Conservation (phyloP, 169 alveolate genomes). For the Cryptosporidium parvum region DNA sequence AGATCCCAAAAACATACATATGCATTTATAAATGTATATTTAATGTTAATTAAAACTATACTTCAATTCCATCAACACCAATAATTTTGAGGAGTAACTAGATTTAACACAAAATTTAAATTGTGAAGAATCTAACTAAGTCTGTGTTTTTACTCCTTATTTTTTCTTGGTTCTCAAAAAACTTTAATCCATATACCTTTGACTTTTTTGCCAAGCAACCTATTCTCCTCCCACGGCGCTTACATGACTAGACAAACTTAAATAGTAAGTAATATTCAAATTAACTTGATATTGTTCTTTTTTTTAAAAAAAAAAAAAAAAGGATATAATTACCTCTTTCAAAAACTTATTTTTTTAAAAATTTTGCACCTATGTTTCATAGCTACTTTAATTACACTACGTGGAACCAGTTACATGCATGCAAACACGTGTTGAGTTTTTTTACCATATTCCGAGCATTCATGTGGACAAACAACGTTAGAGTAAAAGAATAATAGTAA, state of each 20-base stretch:
- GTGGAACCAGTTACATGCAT: not conserved
- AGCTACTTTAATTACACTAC: not conserved
- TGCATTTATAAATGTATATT: not conserved
- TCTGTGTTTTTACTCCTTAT: constrained; percentile 3
- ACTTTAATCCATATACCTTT: constrained; percentile 3
- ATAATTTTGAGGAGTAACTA: not conserved
- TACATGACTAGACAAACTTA: constrained; percentile 32
- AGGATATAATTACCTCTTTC: not conserved
- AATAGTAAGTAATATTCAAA: constrained; percentile 23
- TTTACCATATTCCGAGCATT: not conserved
- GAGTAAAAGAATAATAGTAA: not conserved
- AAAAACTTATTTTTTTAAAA: too few species aligned
- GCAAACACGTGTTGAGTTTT: constrained; percentile 10
- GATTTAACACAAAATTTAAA: not conserved
- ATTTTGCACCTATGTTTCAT: not conserved
- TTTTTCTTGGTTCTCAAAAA: not conserved
- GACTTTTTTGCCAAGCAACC: constrained; percentile 35
- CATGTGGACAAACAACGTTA: constrained; percentile 7
- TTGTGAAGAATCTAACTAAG: not conserved
- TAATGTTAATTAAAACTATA: not conserved
- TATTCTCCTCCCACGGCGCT: constrained; percentile 56
- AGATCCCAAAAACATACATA: constrained; percentile 4
- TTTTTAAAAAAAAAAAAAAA: too few species aligned
- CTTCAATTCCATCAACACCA: not conserved
- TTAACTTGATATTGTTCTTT: not conserved